Evolutionary conservation across 768 basidiomycete genomes (phyloP), one percentile per base, ranked within the genome.

Genomic region (Hericium alpestre): DNA sequence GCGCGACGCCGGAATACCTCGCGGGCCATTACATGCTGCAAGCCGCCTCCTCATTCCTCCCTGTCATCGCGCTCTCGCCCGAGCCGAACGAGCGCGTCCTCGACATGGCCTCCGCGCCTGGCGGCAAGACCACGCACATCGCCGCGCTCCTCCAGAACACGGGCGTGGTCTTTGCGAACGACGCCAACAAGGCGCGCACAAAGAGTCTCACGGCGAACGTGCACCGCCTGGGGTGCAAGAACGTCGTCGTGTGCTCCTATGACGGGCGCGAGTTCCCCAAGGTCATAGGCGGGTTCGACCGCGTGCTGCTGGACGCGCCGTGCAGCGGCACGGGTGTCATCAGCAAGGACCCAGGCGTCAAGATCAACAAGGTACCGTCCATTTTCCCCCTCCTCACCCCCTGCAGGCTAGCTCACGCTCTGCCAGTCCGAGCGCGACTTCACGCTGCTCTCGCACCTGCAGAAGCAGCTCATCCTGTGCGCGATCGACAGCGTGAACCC

Each of bases 21-120:
- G 93, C 96, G 0, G 96, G 96, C 2, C 94, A 99, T 69, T 99
- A 99, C 72, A 98, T 99, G 91, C 87, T 98, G 23, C 96, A 99
- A 76, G 92, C 96, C 6, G 96, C 96, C 11, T 95, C 93, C 5
- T 98, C 96, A 0, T 97, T 99, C 79, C 80, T 99, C n/a, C 96
- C 96, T 55, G 96, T 98, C 66, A 94, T 98, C 61, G 92, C 96
- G 3, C 86, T 99, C 40, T 77, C 82, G 23, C 96, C 96, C 5
- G 88, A 94, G 66, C 92, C 93, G 2, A 81, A 90, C 58, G 96
- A 98, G 67, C 87, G 94, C 11, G 82, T 97, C 11, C 79, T 99
- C 57, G 96, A 99, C 69, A 98, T 99, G 95, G 94, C 95, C 2
- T 95, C 93, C 50, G 93, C 96, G 0, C 96, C 96, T 0, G 96